Conservation (phyloP, 2,329 filamentous ascomycete genomes). For the Diaporthe sp. region DNA sequence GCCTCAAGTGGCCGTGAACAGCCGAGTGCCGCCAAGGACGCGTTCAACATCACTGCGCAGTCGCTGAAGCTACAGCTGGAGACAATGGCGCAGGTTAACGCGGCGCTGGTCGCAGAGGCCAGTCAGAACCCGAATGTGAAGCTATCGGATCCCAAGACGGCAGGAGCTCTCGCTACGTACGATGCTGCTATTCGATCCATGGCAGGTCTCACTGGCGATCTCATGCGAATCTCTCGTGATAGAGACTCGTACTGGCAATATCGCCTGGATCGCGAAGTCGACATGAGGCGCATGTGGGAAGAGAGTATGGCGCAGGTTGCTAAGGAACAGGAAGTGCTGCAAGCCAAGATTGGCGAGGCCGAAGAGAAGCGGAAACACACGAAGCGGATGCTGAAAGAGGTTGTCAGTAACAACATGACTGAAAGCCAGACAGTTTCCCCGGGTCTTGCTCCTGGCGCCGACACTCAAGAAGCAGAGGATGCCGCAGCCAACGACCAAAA, state of each 20-base stretch:
- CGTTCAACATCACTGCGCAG: slow-evolving; percentile 96
- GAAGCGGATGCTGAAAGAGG: slow-evolving; percentile 89
- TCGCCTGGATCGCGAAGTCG: slow-evolving; percentile 88
- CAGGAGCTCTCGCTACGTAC: slow-evolving; percentile 85
- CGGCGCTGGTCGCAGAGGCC: slow-evolving; percentile 81
- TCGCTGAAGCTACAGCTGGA: slow-evolving; percentile 94
- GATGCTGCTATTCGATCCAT: slow-evolving; percentile 91
- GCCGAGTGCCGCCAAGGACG: slow-evolving; percentile 84
- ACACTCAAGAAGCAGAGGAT: slow-evolving; percentile 48
- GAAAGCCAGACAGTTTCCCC: slow-evolving; percentile 52
- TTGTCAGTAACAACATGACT: slow-evolving; percentile 70
- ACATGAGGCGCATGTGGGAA: slow-evolving; percentile 97
- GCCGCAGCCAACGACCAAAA: slow-evolving; percentile 48
- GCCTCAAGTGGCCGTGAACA: slow-evolving; percentile 83
- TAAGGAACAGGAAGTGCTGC: slow-evolving; percentile 90
- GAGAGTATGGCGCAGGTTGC: slow-evolving; percentile 99
- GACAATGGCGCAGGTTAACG: slow-evolving; percentile 85
- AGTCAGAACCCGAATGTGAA: slow-evolving; percentile 76
- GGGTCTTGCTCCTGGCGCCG: slow-evolving; percentile 46
- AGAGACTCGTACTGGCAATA: slow-evolving; percentile 98
- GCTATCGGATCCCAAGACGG: slow-evolving; percentile 81
- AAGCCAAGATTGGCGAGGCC: slow-evolving; percentile 87
- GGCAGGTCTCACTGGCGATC: slow-evolving; percentile 84
- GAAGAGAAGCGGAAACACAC: slow-evolving; percentile 91
- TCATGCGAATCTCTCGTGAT: slow-evolving; percentile 92